A percentile compares a stretch with the other conserved stretches of the same genome.
Evolutionary conservation across 2,329 filamentous ascomycete species (phyloP).

Genomic region (Fusarium penzigii): DNA sequence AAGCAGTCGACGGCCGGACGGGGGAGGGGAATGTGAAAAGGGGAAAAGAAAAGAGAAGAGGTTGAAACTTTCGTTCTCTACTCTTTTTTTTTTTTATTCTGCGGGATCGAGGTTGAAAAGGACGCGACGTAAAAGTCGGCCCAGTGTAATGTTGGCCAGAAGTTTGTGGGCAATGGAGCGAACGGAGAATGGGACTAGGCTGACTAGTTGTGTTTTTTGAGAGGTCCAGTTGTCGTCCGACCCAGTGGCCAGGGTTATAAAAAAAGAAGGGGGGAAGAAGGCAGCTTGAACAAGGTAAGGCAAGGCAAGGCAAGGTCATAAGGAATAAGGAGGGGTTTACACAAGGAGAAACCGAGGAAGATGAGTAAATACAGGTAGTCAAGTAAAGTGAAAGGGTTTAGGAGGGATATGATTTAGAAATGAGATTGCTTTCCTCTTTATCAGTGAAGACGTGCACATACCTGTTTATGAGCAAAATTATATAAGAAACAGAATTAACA

Average conservation of each 20-base stretch:
- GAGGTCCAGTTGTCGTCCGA: not conserved
- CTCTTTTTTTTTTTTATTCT: not conserved
- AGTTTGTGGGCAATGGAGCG: slow-evolving; percentile 2
- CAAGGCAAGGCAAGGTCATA: not conserved
- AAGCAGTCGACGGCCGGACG: slow-evolving; percentile 23
- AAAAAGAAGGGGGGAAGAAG: slow-evolving; percentile 5
- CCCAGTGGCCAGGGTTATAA: not conserved
- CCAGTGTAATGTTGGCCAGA: slow-evolving; percentile 1
- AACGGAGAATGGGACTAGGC: not conserved
- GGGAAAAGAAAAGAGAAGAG: not conserved
- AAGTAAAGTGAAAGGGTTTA: too few species aligned
- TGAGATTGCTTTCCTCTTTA: too few species aligned
- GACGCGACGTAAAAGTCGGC: not conserved
- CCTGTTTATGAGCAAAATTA: too few species aligned
- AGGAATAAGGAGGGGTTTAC: too few species aligned
- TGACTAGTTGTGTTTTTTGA: not conserved
- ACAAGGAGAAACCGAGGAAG: too few species aligned
- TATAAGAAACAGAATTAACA: too few species aligned
- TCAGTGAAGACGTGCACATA: too few species aligned
- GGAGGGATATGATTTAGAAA: too few species aligned
- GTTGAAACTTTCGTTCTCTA: not conserved
- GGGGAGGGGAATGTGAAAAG: slow-evolving; percentile 1
- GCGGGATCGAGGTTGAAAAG: not conserved
- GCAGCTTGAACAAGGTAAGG: not conserved
- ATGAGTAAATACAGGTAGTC: too few species aligned